phyloP scores from a whole-genome alignment of 495 filamentous ascomycete species.

The Neurospora sp. region DNA sequence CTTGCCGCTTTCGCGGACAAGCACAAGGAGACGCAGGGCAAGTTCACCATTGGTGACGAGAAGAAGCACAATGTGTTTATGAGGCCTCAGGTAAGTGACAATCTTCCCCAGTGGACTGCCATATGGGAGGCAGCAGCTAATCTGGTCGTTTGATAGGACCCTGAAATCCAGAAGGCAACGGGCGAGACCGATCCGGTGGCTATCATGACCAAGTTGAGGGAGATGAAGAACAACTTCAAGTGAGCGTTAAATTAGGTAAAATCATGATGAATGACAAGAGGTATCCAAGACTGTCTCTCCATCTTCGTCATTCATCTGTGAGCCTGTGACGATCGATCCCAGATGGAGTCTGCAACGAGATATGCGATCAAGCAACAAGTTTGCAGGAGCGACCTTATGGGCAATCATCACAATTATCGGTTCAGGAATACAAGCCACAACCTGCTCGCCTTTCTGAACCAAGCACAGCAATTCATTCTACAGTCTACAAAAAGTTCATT shows the following conservation, averaged over 20 bases:
- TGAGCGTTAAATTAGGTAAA: slow-evolving; percentile 24
- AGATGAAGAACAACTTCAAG: slow-evolving; percentile 88
- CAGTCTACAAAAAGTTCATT: neutral
- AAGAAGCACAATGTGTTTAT: slow-evolving; percentile 99
- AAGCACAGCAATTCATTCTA: neutral
- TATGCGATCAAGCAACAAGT: neutral
- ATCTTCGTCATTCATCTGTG: neutral
- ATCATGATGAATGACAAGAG: neutral
- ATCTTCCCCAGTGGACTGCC: neutral
- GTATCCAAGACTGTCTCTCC: neutral
- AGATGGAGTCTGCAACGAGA: neutral
- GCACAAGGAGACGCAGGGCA: slow-evolving; percentile 84
- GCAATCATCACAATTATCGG: too few relatives aligned
- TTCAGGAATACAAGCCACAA: too few relatives aligned
- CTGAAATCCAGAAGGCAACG: slow-evolving; percentile 71
- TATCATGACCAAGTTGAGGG: slow-evolving; percentile 76
- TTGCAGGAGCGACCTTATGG: neutral
- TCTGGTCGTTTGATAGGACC: slow-evolving; percentile 47
- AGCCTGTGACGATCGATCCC: neutral
- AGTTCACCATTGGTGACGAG: slow-evolving; percentile 95
- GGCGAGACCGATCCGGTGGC: slow-evolving; percentile 74
- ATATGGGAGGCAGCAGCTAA: neutral
- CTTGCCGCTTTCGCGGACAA: slow-evolving; percentile 64
- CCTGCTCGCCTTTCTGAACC: too few relatives aligned
- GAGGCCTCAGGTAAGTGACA: slow-evolving; percentile 60